phyloP scores from a whole-genome alignment of 2,329 filamentous ascomycete genomes.

The Cladosporium austrohemisphaericum region DNA sequence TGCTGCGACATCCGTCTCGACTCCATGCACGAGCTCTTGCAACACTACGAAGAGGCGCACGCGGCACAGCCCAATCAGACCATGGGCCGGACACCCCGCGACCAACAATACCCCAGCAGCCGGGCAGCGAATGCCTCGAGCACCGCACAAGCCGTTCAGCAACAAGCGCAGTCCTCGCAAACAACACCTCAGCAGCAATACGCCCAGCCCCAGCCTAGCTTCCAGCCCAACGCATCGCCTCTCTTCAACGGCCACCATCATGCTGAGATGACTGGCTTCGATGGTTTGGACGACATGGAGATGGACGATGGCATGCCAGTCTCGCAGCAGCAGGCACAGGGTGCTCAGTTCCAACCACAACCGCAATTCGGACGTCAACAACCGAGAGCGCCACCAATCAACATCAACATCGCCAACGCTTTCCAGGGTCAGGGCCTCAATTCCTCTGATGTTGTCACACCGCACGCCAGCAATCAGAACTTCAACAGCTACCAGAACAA shows the following conservation, averaged over 20 bases:
- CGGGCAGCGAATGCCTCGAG: conserved; percentile 32
- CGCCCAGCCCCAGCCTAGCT: conserved; percentile 19
- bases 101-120: conserved; percentile 34
- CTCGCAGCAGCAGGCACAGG: conserved; percentile 46
- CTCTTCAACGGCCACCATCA: conserved; percentile 31
- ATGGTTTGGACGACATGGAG: conserved; percentile 87
- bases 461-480: conserved; percentile 60
- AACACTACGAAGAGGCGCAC: conserved; percentile 95
- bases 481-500: conserved; percentile 79
- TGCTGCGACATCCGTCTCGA: conserved; percentile 89
- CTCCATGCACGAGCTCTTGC: conserved; percentile 87
- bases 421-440: conserved; percentile 69
- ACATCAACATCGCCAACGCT: conserved; percentile 73
- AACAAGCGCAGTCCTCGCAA: conserved; percentile 30
- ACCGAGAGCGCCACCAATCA: conserved; percentile 64
- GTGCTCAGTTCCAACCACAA: conserved; percentile 42
- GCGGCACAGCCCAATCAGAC: conserved; percentile 54
- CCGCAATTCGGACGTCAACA: conserved; percentile 54
- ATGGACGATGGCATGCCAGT: conserved; percentile 75
- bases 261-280: conserved; percentile 32
- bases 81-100: conserved; percentile 37
- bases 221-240: conserved; percentile 23
- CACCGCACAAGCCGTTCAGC: conserved; percentile 34
- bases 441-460: conserved; percentile 81
- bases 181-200: conserved; percentile 22